Base-by-base conservation (phyloP, 768 basidiomycete genomes). In the Rhizopogon vesiculosus region DNA sequence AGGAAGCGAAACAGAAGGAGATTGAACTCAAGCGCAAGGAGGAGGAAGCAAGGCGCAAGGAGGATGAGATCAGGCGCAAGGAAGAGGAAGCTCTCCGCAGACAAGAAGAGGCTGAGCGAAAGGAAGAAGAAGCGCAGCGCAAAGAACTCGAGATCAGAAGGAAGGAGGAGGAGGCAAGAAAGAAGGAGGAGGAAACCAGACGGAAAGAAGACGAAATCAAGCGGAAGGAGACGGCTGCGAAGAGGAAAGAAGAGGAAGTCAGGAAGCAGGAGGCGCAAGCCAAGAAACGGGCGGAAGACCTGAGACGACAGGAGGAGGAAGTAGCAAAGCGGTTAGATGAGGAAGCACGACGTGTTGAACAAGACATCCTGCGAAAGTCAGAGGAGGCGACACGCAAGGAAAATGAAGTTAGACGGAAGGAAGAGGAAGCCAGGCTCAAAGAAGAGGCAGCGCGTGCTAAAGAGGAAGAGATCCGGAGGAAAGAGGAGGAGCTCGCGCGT, bases 11-110 rank as follows among this genome's bases (percentile, higher is more conserved):
- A 2, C 48, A 40, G 2, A 66, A 71, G 56, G 68, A 69, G 10
- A 66, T 62, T n/a, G 63, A 61, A n/a, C 63, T 59, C 46, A 61
- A 45, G 44, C 67, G 59, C 56, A 53, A 19, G 22, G 31, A 63
- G 31, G 72, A 64, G 53, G 68, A 65, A 28, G 64, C 63, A 19
- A 65, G 56, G 42, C 63, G 61, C 42, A 72, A 70, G 55, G 72
- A 73, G 18, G 55, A 33, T 22, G 67, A 65, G 35, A 31, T 13
- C 18, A 53, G 56, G 42, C 62, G 52, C 31, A 45, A 59, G 25
- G 69, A 66, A 42, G 71, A 66, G 48, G 69, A 64, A 61, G 65
- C 48, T 40, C 68, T 16, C 60, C 59, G 58, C 49, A 59, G 54
- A 45, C 60, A 58, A 25, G 69, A 69, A 29, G 65, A 70, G 16